Base-by-base conservation (phyloP, 2,329 filamentous ascomycete genomes). In the Fusarium sp. region DNA sequence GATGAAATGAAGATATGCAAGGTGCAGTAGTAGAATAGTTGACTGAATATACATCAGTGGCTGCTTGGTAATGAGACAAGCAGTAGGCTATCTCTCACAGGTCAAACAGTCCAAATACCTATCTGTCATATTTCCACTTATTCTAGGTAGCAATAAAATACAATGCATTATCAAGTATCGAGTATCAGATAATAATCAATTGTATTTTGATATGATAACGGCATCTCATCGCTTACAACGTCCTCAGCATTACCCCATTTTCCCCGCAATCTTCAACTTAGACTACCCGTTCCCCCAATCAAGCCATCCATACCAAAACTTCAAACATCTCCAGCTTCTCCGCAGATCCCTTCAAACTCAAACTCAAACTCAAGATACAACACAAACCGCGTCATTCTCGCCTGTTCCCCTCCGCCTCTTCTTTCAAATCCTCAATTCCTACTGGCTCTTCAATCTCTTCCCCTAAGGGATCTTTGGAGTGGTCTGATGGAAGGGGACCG, bases 221-320 rank as follows among this genome's bases (percentile, higher is more conserved):
- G 19, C 42, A 29, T 63, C 29, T 25, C n/a, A 45, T 51, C 45
- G 39, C 25, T 33, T n/a, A 18, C 35, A 38, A 38, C 27, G 45
- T 14, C 39, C 29, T 35, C 38, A 44, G 16, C 23, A 41, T 69
- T 72, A 67, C 67, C 74, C 70, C 67, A 71, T 73, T 59, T 65
- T 71, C 74, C 75, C 75, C 75, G 63, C 75, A 77, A 39, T 63
- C 68, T 33, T 38, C 27, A 46, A 27, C 46, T 41, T 54, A 54
- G 56, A 64, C 65, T 66, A 72, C 72, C 72, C 70, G 57, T 66
- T 65, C 58, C 74, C 74, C 74, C 74, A 61, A 74, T 66, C 74
- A 46, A 61, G 52, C 54, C 51, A 69, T 62, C 41, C 27, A 61
- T 62, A 44, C 35, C 56, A 42, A 45, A 45, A 16, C 58, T 41